Conservation (phyloP, 805 yeast genomes). For the Komagataella mondaviorum region DNA sequence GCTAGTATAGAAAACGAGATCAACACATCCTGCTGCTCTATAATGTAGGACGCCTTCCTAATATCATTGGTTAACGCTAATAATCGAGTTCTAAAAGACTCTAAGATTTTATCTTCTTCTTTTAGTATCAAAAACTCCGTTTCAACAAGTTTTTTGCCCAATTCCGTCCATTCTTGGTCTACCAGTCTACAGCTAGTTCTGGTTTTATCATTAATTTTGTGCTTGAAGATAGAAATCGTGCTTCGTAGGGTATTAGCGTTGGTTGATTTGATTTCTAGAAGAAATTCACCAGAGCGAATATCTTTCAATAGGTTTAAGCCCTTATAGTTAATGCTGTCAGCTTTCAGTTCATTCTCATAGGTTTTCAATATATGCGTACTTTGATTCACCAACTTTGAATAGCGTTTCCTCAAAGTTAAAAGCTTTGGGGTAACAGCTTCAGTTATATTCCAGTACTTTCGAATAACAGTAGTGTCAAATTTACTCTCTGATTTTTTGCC, state of each 20-base stretch:
- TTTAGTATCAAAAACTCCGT: slow-evolving; percentile 30
- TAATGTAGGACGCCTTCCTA: slow-evolving; percentile 30
- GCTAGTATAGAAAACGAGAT: slow-evolving; percentile 65
- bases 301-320: slow-evolving; percentile 14
- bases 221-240: slow-evolving; percentile 4
- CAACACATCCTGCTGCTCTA: slow-evolving; percentile 58
- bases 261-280: slow-evolving; percentile 14
- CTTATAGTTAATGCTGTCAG: slow-evolving; percentile 5
- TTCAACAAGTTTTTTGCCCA: slow-evolving; percentile 35
- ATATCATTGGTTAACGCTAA: slow-evolving; percentile 29
- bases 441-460: slow-evolving; percentile 13
- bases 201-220: slow-evolving; percentile 9
- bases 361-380: slow-evolving; percentile 1
- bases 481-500: slow-evolving; percentile 6
- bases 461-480: slow-evolving; percentile 12
- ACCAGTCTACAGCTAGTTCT: slow-evolving; percentile 20
- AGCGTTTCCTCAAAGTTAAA: slow-evolving; percentile 7
- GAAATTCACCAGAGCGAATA: slow-evolving; percentile 11
- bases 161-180: slow-evolving; percentile 33
- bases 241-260: slow-evolving; percentile 1
- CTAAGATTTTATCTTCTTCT: slow-evolving; percentile 44
- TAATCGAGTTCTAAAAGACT: slow-evolving; percentile 30
- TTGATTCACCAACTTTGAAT: slow-evolving; percentile 7
- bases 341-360: slow-evolving; percentile 4
- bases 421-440: slow-evolving; percentile 10